These are phyloP conservation scores for Cyclotella atomus DNA, from an alignment of 108 stramenopile species.

Conservation along the genomic window DNA sequence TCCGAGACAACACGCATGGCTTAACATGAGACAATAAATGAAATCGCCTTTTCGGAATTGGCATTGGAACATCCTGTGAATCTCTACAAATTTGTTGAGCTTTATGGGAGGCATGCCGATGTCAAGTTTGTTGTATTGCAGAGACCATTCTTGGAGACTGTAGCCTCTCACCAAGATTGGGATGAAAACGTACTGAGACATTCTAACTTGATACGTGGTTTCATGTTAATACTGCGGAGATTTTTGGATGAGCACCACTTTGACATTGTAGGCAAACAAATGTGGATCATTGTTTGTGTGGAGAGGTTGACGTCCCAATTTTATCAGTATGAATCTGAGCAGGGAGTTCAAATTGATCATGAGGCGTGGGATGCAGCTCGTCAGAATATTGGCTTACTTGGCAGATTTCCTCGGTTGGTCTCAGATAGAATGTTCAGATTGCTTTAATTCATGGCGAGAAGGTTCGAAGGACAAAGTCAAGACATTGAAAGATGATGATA, in stretches of 20 bases:
- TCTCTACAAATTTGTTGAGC: constrained; percentile 12
- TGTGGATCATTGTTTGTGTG: constrained; percentile 22
- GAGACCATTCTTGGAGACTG: constrained; percentile 20
- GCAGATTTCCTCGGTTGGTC: constrained; percentile 30
- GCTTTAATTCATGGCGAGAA: constrained; percentile 30
- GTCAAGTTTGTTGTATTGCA: constrained; percentile 17
- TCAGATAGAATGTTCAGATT: constrained; percentile 11
- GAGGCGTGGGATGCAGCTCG: not conserved
- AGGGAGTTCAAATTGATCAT: constrained; percentile 3
- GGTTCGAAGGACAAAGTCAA: constrained; percentile 5
- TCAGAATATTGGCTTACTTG: not conserved
- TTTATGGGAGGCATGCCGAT: constrained; percentile 15
- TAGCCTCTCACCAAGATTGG: constrained; percentile 23
- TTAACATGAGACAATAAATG: constrained; percentile 18
- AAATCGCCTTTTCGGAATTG: constrained; percentile 20
- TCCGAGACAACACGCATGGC: constrained; percentile 18
- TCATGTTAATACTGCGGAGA: constrained; percentile 18
- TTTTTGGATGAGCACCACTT: constrained; percentile 8
- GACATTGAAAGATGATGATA: not conserved
- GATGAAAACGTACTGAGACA: constrained; percentile 12
- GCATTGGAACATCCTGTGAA: constrained; percentile 36
- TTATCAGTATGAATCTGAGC: constrained; percentile 12
- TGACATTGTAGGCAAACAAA: not conserved
- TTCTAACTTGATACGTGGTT: constrained; percentile 26
- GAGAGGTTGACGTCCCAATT: constrained; percentile 15